Evolutionary conservation across 2,329 filamentous ascomycete species (phyloP).

Genomic region (Talaromyces verruculosus): DNA sequence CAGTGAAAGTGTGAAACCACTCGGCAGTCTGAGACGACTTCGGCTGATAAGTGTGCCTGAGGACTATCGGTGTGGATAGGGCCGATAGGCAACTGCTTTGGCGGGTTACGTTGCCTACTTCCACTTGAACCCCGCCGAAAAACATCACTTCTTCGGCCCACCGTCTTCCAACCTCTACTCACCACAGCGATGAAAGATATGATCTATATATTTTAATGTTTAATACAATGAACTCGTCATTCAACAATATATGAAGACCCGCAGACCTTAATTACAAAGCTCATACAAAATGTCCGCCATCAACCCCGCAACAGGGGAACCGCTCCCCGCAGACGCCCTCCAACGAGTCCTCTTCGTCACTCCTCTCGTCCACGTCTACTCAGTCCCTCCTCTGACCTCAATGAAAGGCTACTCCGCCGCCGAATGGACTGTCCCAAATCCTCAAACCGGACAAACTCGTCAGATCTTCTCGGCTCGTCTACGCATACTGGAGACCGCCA

Average conservation of each 20-base stretch:
- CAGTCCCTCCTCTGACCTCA: slow-evolving; percentile 75
- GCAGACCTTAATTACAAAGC: neutral
- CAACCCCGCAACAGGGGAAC: slow-evolving; percentile 69
- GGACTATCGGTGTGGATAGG: neutral
- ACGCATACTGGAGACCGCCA: slow-evolving; percentile 73
- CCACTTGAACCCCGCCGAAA: neutral
- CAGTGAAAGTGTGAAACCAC: neutral
- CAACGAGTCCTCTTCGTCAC: slow-evolving; percentile 80
- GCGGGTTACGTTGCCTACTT: neutral
- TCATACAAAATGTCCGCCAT: slow-evolving; percentile 28
- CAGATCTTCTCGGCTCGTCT: slow-evolving; percentile 85
- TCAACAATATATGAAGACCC: neutral
- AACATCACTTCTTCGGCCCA: neutral
- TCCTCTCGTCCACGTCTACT: slow-evolving; percentile 76
- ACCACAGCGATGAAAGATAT: neutral
- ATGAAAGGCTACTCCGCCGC: slow-evolving; percentile 77
- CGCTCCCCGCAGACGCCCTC: slow-evolving; percentile 73
- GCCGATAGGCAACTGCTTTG: neutral
- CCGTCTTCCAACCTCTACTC: neutral
- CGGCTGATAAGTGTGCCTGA: neutral
- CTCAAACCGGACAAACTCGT: slow-evolving; percentile 57
- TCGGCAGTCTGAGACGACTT: neutral
- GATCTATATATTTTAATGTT: neutral
- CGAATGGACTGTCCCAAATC: slow-evolving; percentile 65
- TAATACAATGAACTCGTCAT: neutral